Base-by-base conservation (phyloP, 306 rosid species). In the Corylus avellana region DNA sequence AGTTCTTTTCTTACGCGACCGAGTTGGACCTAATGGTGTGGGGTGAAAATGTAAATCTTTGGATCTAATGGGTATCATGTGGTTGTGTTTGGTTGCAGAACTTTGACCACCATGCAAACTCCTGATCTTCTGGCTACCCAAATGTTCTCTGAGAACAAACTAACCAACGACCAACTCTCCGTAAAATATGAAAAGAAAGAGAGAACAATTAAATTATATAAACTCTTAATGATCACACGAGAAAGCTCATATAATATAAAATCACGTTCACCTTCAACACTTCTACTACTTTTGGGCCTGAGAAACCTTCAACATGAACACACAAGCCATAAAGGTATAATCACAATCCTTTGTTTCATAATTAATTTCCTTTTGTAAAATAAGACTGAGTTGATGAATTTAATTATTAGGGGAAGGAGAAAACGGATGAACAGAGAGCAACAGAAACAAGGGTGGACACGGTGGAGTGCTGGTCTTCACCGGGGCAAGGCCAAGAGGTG, bases 391-490 rank as follows among this genome's bases (percentile, higher is more conserved):
- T 49, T 27, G 29, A 25, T 71, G 72, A 80, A 42, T 25, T 71
- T 16, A 75, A 77, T 11, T 66, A 54, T n/a, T 58, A 90, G 90
- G 83, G 59, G 29, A 75, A 79, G 5, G 76, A 87, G 63, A 18
- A 59, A 18, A 18, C 22, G 70, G 85, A 82, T 57, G 77, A 73
- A 68, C 69, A 32, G 61, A 59, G 74, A 51, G 48, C n/a, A 4
- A 51, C 44, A 68, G 89, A 81, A 80, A 87, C 22, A 29, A 93
- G 73, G 83, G 95, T 90, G 71, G 88, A 85, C 57, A 84, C 91
- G 0, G 88, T 88, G 54, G 97, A 91, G 25, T 22, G 64, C 67
- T 63, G 62, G 70, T 69, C 92, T 18, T 87, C 93, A 0, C 88
- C 88, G 1, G 96, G 96, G 25, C 81, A 88, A 78, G 74, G 72